Evolutionary conservation across 257 asterid genomes (phyloP).

Genomic region (Lycium barbarum): DNA sequence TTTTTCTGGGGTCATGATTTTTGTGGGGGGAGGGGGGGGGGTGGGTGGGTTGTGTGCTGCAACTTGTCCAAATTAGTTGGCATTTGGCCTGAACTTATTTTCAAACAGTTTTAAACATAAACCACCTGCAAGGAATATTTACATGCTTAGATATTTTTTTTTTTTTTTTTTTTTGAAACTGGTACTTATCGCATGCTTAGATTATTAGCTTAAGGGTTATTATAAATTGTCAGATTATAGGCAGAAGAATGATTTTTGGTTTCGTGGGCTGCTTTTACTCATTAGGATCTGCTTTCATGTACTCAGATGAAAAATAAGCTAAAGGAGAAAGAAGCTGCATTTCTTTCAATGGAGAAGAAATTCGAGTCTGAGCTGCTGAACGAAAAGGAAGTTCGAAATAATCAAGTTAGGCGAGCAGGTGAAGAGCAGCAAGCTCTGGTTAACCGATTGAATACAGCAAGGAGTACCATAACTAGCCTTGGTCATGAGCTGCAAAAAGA

Average conservation of each 20-base stretch:
- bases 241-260: background rate
- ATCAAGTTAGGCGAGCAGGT: slow-evolving; percentile 51
- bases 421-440: slow-evolving; percentile 57
- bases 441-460: slow-evolving; percentile 53
- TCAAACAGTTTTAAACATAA: background rate
- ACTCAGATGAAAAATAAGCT: slow-evolving; percentile 67
- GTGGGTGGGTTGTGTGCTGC: too few species aligned
- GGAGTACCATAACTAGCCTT: slow-evolving; percentile 41
- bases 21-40: background rate
- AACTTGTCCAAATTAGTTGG: background rate
- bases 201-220: background rate
- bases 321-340: slow-evolving; percentile 59
- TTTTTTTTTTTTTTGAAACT: too few species aligned
- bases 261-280: slow-evolving; percentile 30
- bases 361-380: slow-evolving; percentile 54
- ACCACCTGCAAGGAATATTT: background rate
- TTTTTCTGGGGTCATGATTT: too few species aligned
- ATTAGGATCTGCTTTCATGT: slow-evolving; percentile 33
- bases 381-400: slow-evolving; percentile 55
- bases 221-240: background rate
- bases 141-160: background rate
- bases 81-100: background rate
- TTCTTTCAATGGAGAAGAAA: slow-evolving; percentile 54
- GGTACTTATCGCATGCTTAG: background rate
- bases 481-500: slow-evolving; percentile 60